Percentiles rank a stretch among this genome's conserved stretches.
Evolutionary conservation across 768 basidiomycete genomes (phyloP).

Genomic region (Suillus decipiens): DNA sequence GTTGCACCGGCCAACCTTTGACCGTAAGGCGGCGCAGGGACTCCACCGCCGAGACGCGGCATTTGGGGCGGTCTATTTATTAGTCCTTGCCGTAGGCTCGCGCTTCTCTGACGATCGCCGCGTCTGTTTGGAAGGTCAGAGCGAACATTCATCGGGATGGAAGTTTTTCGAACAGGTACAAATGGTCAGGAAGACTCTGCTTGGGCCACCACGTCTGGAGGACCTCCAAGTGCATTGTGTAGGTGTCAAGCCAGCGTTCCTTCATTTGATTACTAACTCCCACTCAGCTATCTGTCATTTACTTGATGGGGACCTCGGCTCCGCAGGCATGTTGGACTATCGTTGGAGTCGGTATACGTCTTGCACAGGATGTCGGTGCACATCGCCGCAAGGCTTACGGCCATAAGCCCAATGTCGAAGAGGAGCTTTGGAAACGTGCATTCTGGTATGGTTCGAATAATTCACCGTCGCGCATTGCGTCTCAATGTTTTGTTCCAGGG

Average conservation of each 20-base stretch:
- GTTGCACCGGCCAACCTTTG: constrained; percentile 73
- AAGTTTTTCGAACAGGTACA: constrained; percentile 54
- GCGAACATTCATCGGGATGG: constrained; percentile 53
- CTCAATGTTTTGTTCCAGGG: constrained; percentile 19
- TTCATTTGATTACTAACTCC: background rate
- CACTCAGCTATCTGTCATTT: constrained; percentile 52
- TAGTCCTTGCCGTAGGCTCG: constrained; percentile 72
- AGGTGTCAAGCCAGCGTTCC: constrained; percentile 26
- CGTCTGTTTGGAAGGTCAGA: constrained; percentile 43
- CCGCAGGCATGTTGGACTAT: constrained; percentile 71
- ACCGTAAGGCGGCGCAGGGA: constrained; percentile 46
- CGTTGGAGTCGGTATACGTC: constrained; percentile 59
- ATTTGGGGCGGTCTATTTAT: constrained; percentile 62
- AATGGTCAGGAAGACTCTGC: constrained; percentile 55
- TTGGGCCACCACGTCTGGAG: constrained; percentile 58
- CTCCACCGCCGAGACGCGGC: constrained; percentile 49
- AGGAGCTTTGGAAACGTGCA: constrained; percentile 61
- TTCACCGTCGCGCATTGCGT: background rate
- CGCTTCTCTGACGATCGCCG: constrained; percentile 57
- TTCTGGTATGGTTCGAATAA: constrained; percentile 42
- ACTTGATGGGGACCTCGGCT: constrained; percentile 56
- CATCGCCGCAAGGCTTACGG: constrained; percentile 42
- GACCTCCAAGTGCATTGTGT: constrained; percentile 74
- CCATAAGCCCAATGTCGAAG: constrained; percentile 41
- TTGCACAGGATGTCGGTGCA: constrained; percentile 61